Base-by-base conservation (phyloP, 1,139 yeast genomes). In the Geotrichum citri-aurantii region DNA sequence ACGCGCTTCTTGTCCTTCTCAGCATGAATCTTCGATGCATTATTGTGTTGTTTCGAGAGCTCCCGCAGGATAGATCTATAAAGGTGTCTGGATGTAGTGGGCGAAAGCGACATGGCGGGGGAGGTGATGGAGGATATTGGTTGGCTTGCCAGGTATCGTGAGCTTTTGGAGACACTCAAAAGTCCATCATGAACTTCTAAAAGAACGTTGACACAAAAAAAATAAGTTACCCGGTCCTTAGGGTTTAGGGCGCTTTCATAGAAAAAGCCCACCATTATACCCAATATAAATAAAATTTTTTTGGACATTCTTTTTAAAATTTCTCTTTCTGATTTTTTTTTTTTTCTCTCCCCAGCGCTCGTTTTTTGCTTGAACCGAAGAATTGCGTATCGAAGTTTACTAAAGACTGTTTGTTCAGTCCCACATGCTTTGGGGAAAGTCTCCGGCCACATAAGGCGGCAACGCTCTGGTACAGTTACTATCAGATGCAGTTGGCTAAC, bases 61-160 rank as follows among this genome's bases (percentile, higher is more conserved):
- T 73, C 75, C 24, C 73, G 65, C 50, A 65, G 64, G 29, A 73
- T 64, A 48, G 61, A 42, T 54, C 73, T 61, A 60, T 70, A 71
- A 29, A 68, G 63, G 2, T 49, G 49, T 44, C 56, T 55, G 31
- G 56, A 14, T 12, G 54, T 27, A 11, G 40, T 31, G 21, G 46
- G 48, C 46, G 51, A 23, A 24, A 27, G 17, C 11, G 52, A 49
- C 53, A 49, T 49, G 42, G 37, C 27, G 1, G 7, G 1, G 7
- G 29, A 31, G 12, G 44, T 21, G 44, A 46, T 23, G 26, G 48
- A 7, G 26, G 10, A 8, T 14, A 14, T 23, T 46, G n/a, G 26
- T 46, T 24, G 17, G 19, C 27, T 23, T 14, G n/a, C 3, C 29
- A 46, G 48, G 29, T 12, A 19, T 14, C 48, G 27, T n/a, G 17